Evolutionary conservation across 2,329 filamentous ascomycete species (phyloP), one percentile per base, ranked within the genome.

Genomic region (Fusarium subtropicale): DNA sequence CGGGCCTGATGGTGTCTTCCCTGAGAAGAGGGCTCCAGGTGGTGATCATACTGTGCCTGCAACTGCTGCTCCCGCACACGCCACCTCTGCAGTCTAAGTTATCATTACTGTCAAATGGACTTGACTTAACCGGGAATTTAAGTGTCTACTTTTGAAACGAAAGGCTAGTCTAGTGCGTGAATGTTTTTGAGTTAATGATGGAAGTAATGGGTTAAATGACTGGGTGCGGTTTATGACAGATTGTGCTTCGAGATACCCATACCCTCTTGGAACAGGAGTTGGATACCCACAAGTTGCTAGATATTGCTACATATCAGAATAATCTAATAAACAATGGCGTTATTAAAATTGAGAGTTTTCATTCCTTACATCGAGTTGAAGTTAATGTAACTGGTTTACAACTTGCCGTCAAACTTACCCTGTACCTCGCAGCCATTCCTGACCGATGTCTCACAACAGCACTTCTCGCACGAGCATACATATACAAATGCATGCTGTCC

Each of bases 21-120:
- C 83, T 47, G 84, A 86, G 77, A 86, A 86, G 61, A 54, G 62
- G 79, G 65, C 72, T 39, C 59, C 56, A 39, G 60, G 15, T 31
- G 60, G 24, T 44, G 39, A n/a, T 28, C 16, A 51, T 44, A 56
- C 64, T 7, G 56, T 48, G 4, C 48, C 72, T 31, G 68, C 39
- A 22, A 47, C 52, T 13, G 20, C 55, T 41, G 24, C 56, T 22
- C 63, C 68, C 36, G 56, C 60, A 2, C 52, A 61, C 34, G 59
- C 53, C 39, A 50, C 71, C 5, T 39, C 56, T 65, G 59, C 66
- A 15, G 66, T 70, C 31, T 69, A 56, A 39, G 45, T 28, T 18
- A 28, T n/a, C 15, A 7, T 11, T 18, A 3, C 12, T 20, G 24
- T 48, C 15, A 20, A 41, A 16, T 26, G 31, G 48, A 22, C 38